These are phyloP conservation scores for Colletotrichum musicola DNA, from an alignment of 2,329 filamentous ascomycete species.

Conservation along the genomic window DNA sequence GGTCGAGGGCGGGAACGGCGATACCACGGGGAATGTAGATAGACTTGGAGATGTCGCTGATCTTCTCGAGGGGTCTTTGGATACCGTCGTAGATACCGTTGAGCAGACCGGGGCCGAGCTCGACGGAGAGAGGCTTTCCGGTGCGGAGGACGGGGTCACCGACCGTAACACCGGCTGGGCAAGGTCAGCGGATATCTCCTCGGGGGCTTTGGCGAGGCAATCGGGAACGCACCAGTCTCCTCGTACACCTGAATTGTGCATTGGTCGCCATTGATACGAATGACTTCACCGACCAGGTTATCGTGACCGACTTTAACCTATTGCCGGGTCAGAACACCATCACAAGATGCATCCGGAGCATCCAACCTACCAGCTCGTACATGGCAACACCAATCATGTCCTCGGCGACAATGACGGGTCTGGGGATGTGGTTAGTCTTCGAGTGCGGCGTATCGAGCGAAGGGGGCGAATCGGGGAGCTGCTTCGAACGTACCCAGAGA, in stretches of 20 bases:
- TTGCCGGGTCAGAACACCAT: conserved; percentile 23
- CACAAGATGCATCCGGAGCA: background rate
- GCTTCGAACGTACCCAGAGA: conserved; percentile 67
- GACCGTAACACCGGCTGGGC: conserved; percentile 88
- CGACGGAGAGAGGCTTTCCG: conserved; percentile 96
- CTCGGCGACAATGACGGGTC: conserved; percentile 95
- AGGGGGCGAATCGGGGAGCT: conserved; percentile 32
- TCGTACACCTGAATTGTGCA: conserved; percentile 99
- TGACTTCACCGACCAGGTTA: conserved; percentile 94
- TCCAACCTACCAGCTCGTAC: conserved; percentile 88
- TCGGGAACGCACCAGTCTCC: conserved; percentile 81
- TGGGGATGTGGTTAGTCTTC: conserved; percentile 47
- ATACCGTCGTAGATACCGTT: conserved; percentile 99
- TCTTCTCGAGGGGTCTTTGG: conserved; percentile 91
- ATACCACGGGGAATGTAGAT: conserved; percentile 99
- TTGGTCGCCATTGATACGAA: conserved; percentile 95
- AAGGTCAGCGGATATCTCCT: conserved; percentile 14
- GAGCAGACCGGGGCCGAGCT: conserved; percentile 95
- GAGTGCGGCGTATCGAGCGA: conserved; percentile 16
- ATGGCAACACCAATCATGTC: conserved; percentile 99
- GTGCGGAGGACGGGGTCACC: conserved; percentile 93
- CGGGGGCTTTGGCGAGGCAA: conserved; percentile 1
- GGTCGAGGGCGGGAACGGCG: conserved; percentile 86
- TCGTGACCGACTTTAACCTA: conserved; percentile 94
- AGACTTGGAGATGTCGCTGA: conserved; percentile 80